These are phyloP conservation scores for Tylopilus subfusipes DNA, from an alignment of 768 basidiomycete genomes.

Conservation along the genomic window DNA sequence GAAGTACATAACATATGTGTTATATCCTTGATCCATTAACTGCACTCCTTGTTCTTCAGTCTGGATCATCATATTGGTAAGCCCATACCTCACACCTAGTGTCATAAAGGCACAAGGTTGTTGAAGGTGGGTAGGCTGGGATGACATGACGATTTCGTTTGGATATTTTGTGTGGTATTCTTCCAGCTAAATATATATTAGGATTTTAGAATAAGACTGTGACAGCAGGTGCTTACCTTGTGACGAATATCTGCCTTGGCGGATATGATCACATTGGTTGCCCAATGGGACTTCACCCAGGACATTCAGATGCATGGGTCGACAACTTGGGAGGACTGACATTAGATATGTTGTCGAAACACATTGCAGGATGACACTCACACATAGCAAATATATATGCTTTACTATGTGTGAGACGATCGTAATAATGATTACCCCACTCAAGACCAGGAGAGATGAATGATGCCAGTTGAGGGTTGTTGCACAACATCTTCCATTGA, in stretches of 20 bases:
- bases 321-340: not conserved
- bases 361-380: not conserved
- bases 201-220: too few species aligned
- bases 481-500: not conserved
- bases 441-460: not conserved
- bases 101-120: not conserved
- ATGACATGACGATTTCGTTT: too few species aligned
- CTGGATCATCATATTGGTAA: not conserved
- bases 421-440: not conserved
- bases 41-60: not conserved
- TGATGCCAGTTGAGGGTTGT: not conserved
- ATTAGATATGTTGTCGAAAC: too few species aligned
- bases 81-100: not conserved
- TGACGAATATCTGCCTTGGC: not conserved
- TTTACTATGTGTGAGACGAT: not conserved
- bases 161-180: not conserved
- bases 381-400: constrained; percentile 2
- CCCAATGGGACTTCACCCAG: not conserved
- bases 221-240: not conserved
- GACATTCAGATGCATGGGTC: not conserved
- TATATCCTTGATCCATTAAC: constrained; percentile 2
- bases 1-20: not conserved
- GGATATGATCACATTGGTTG: not conserved
- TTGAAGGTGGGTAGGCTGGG: not conserved
- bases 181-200: not conserved